These are phyloP conservation scores for Rutidosis leptorrhynchoides DNA, from an alignment of 129 eudicot species.

Conservation along the genomic window DNA sequence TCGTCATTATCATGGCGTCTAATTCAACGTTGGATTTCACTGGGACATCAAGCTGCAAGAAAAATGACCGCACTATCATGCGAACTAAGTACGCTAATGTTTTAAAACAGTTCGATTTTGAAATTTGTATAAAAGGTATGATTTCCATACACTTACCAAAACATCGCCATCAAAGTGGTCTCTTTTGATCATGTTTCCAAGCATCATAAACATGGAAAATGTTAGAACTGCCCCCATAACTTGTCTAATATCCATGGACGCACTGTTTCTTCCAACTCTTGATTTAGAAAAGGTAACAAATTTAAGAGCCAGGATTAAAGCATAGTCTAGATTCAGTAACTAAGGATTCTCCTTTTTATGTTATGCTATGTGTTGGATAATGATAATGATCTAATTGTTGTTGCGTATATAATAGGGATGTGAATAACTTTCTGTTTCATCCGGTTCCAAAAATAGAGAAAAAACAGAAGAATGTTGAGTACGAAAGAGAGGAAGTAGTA, in stretches of 20 bases:
- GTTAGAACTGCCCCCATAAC: slow-evolving; percentile 58
- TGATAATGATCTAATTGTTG: slow-evolving; percentile 18
- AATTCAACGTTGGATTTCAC: slow-evolving; percentile 12
- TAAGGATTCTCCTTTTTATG: slow-evolving; percentile 10
- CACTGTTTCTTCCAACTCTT: slow-evolving; percentile 9
- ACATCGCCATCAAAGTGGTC: slow-evolving; percentile 46
- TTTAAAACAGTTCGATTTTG: no score
- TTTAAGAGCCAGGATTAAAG: slow-evolving; percentile 17
- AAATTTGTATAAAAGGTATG: no score
- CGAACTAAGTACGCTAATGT: no score
- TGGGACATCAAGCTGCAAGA: slow-evolving; percentile 28
- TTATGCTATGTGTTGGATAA: slow-evolving; percentile 5
- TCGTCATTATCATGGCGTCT: background rate
- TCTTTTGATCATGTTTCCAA: slow-evolving; percentile 56
- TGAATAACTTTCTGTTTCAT: slow-evolving; percentile 20
- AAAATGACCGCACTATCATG: background rate
- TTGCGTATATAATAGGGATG: slow-evolving; percentile 18
- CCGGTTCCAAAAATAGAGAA: slow-evolving; percentile 18
- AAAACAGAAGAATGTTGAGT: slow-evolving; percentile 14
- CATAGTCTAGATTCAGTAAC: slow-evolving; percentile 1
- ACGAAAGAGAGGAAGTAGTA: slow-evolving; percentile 18
- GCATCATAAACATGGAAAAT: slow-evolving; percentile 58
- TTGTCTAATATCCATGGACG: slow-evolving; percentile 45
- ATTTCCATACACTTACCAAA: slow-evolving; percentile 30
- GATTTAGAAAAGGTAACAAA: slow-evolving; percentile 21